These are phyloP conservation scores for Thinopyrum elongatum DNA, from an alignment of 176 grass and related monocot species.

Conservation along the genomic window DNA sequence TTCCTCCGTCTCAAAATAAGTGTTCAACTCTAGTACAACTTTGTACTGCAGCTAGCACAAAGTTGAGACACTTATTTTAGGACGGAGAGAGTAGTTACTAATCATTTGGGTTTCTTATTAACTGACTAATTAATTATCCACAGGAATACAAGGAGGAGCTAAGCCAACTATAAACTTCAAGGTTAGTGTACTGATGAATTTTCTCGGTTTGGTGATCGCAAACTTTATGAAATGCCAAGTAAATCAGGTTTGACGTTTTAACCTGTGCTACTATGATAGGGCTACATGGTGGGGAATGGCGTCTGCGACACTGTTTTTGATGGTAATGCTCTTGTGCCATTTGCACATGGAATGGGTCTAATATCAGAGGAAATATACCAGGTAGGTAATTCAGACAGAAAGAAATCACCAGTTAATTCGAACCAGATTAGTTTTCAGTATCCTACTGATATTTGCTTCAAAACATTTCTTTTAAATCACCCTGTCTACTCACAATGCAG, in stretches of 20 bases:
- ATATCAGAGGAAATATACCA: slow-evolving; percentile 77
- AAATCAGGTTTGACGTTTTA: slow-evolving; percentile 5
- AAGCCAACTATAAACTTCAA: slow-evolving; percentile 84
- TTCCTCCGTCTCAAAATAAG: too few species aligned
- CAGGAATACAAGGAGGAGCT: slow-evolving; percentile 63
- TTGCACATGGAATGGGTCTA: slow-evolving; percentile 89
- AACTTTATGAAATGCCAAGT: background rate
- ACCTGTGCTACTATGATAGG: slow-evolving; percentile 31
- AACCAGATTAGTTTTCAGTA: background rate
- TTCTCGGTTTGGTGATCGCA: background rate
- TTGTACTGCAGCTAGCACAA: too few species aligned
- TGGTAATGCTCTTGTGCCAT: slow-evolving; percentile 98
- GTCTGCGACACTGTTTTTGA: slow-evolving; percentile 76
- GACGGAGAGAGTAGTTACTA: background rate
- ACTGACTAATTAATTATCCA: slow-evolving; percentile 6
- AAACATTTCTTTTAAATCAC: background rate
- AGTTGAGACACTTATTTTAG: too few species aligned
- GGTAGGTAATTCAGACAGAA: slow-evolving; percentile 26
- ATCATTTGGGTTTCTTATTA: background rate
- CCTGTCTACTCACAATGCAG: slow-evolving; percentile 37
- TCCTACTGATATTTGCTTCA: background rate
- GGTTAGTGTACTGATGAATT: slow-evolving; percentile 39
- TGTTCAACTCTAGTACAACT: too few species aligned
- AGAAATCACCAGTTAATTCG: background rate
- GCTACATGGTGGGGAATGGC: slow-evolving; percentile 98